Conservation (phyloP, 2,329 filamentous ascomycete genomes). For the Aureobasidium sp. region DNA sequence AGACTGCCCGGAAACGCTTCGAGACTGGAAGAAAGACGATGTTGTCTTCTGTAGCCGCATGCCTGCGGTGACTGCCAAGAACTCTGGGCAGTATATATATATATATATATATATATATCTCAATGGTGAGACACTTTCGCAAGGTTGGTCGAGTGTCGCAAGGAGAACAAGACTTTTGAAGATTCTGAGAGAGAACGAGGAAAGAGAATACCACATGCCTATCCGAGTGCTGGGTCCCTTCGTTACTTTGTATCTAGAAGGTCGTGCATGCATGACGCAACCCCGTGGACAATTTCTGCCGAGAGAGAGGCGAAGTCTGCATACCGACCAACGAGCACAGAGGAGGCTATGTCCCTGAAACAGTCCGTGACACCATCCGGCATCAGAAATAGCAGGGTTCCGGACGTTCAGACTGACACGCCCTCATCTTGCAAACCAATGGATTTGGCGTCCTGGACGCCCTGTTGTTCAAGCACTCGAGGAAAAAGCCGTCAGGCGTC, state of each 20-base stretch:
- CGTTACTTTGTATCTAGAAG: neutral
- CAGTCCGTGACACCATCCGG: conserved; percentile 8
- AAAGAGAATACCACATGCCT: neutral
- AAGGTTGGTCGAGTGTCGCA: neutral
- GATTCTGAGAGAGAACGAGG: neutral
- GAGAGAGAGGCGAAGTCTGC: conserved; percentile 11
- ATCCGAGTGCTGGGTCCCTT: neutral
- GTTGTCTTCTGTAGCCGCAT: conserved; percentile 3
- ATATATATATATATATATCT: neutral
- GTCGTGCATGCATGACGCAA: conserved; percentile 8
- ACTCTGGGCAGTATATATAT: neutral
- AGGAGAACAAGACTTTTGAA: neutral
- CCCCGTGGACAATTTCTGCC: neutral
- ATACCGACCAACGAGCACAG: conserved; percentile 11
- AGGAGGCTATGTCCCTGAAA: conserved; percentile 8
- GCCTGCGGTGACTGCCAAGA: neutral
- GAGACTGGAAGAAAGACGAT: neutral
- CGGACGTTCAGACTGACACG: neutral
- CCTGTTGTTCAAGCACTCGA: neutral
- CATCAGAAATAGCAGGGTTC: neutral
- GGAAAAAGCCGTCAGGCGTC: neutral
- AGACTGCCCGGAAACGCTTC: neutral
- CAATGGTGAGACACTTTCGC: neutral
- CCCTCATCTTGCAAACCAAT: neutral
- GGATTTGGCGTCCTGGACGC: neutral